phyloP scores from a whole-genome alignment of 2,329 filamentous ascomycete species.

The Dryadomyces quercivorus region DNA sequence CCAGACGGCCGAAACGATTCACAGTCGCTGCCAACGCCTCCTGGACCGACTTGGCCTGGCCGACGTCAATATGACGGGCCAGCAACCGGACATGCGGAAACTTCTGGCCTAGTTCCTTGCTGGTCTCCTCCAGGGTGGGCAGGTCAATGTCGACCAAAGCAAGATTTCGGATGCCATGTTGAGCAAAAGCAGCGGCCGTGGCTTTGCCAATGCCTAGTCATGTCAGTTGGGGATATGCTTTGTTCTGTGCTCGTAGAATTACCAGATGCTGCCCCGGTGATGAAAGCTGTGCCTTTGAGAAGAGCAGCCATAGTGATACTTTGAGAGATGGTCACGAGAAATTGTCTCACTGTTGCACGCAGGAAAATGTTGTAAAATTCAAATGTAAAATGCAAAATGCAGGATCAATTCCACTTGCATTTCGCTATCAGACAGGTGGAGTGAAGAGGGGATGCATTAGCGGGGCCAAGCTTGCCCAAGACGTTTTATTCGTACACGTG shows the following conservation, averaged over 20 bases:
- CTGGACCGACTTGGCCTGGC: conserved; percentile 28
- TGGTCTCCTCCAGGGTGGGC: conserved; percentile 18
- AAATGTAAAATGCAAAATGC: too few species aligned
- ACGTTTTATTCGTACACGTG: too few species aligned
- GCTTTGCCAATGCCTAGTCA: conserved; percentile 33
- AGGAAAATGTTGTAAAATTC: background rate
- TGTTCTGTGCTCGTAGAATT: too few species aligned
- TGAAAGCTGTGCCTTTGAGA: conserved; percentile 10
- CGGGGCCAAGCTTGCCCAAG: too few species aligned
- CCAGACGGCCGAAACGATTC: conserved; percentile 36
- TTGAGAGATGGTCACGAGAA: background rate
- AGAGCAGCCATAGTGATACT: conserved; percentile 3
- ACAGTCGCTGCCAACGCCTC: conserved; percentile 27
- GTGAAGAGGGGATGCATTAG: background rate
- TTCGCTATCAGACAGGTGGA: background rate
- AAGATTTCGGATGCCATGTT: conserved; percentile 32
- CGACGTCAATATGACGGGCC: conserved; percentile 31
- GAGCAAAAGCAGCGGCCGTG: conserved; percentile 33
- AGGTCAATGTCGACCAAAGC: conserved; percentile 33
- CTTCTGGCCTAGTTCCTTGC: conserved; percentile 20
- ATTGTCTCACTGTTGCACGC: too few species aligned
- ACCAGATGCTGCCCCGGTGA: conserved; percentile 11
- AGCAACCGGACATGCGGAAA: conserved; percentile 24
- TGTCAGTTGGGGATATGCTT: too few species aligned
- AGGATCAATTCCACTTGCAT: too few species aligned